phyloP scores from a whole-genome alignment of 441 rosid genomes.

The Iberis amara region DNA sequence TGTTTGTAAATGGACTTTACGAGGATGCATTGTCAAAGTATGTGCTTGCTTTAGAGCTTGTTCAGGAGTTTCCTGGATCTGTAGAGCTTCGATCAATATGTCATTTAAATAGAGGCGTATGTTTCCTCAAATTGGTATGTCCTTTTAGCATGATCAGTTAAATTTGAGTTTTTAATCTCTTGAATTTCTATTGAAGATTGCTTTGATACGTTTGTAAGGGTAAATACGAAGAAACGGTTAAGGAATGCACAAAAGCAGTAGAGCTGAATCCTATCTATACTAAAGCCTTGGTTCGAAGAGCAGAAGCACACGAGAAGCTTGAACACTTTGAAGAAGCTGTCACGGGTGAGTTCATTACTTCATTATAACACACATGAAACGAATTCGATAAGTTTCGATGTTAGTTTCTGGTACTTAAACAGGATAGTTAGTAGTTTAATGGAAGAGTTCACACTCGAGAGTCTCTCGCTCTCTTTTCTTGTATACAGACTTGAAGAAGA shows the following conservation, averaged over 20 bases:
- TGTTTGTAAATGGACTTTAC: constrained; percentile 58
- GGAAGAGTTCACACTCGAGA: constrained; percentile 2
- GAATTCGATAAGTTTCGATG: too few species aligned
- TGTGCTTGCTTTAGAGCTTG: constrained; percentile 52
- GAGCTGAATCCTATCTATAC: constrained; percentile 72
- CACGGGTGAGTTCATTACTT: constrained; percentile 44
- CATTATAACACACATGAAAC: too few species aligned
- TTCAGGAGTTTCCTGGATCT: constrained; percentile 37
- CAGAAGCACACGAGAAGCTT: constrained; percentile 84
- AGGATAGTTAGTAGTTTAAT: neutral
- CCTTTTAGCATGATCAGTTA: neutral
- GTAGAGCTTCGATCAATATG: constrained; percentile 71
- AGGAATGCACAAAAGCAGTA: constrained; percentile 85
- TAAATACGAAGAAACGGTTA: constrained; percentile 68
- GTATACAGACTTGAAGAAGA: constrained; percentile 68
- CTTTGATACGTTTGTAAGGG: constrained; percentile 38
- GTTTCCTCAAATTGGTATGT: constrained; percentile 72
- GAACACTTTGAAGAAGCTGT: constrained; percentile 84
- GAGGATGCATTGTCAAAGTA: constrained; percentile 79
- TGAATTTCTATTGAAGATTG: neutral
- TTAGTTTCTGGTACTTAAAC: too few species aligned
- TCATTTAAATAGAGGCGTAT: constrained; percentile 67
- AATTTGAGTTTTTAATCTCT: constrained; percentile 1
- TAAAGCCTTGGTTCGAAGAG: constrained; percentile 74
- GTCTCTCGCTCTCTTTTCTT: constrained; percentile 16